phyloP scores from a whole-genome alignment of 225 moss, liverwort and hornwort genomes.

The Straminergon stramineum region DNA sequence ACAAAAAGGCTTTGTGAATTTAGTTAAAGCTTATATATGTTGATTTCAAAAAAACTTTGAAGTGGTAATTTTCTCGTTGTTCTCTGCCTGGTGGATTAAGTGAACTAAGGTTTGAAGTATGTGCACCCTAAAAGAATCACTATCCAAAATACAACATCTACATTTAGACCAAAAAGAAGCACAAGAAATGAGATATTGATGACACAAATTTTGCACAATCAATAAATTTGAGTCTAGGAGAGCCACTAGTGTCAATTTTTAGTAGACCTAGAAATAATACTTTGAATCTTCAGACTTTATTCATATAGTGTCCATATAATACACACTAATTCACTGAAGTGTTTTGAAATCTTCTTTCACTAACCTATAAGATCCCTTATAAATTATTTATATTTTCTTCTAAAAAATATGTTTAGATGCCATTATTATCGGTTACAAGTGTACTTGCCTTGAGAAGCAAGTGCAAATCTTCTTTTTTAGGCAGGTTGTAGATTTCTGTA shows the following conservation, averaged over 20 bases:
- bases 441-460: not conserved
- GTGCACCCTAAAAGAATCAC: no score
- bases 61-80: no score
- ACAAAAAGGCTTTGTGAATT: not conserved
- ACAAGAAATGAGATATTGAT: not conserved
- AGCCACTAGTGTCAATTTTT: not conserved
- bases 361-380: not conserved
- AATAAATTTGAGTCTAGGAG: not conserved
- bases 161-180: no score
- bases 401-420: not conserved
- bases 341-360: not conserved
- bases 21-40: fast-evolving
- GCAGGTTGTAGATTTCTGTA: not conserved
- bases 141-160: fast-evolving
- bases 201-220: not conserved
- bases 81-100: no score
- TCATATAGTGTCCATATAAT: not conserved
- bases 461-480: not conserved
- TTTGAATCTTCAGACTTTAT: not conserved
- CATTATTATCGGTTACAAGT: not conserved
- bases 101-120: no score
- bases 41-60: not conserved
- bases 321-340: not conserved
- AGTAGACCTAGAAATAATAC: not conserved
- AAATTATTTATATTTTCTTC: not conserved